Evolutionary conservation across 208 protist species (phyloP).

Genomic region (Acanthamoeba castellanii): DNA sequence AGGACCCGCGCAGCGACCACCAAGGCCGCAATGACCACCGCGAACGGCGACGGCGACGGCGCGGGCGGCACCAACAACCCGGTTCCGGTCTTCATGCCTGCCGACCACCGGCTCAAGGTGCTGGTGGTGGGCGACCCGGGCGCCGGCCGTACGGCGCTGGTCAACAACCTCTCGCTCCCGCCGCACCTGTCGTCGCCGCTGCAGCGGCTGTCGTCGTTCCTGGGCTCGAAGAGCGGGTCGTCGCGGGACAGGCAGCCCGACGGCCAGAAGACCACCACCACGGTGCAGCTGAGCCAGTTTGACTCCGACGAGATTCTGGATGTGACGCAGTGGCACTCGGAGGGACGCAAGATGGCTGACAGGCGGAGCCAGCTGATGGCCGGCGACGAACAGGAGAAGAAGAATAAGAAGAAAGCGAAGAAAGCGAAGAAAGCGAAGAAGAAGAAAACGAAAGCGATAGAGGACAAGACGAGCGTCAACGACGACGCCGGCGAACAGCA

Average conservation of each 20-base stretch:
- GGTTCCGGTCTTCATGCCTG: background rate
- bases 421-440: background rate
- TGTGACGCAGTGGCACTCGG: background rate
- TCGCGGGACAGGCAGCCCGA: background rate
- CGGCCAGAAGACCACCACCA: too few relatives aligned
- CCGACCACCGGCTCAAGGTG: slow-evolving; percentile 13
- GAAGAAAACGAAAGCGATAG: background rate
- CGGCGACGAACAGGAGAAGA: background rate
- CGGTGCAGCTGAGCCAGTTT: background rate
- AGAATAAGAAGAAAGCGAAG: background rate
- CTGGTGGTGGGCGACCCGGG: slow-evolving; percentile 13
- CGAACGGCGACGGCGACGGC: background rate
- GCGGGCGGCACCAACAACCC: background rate
- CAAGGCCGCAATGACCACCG: background rate
- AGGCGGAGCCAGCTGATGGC: background rate
- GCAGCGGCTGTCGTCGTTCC: background rate
- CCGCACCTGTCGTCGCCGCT: slow-evolving; percentile 7
- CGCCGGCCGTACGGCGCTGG: background rate
- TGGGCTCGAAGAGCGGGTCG: background rate
- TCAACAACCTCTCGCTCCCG: background rate
- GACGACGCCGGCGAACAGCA: too few relatives aligned
- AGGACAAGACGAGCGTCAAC: too few relatives aligned
- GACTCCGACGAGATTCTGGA: background rate
- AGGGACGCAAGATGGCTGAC: background rate
- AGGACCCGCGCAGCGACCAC: background rate